A percentile compares a stretch with the other conserved stretches of the same genome.
Evolutionary conservation across 768 basidiomycete genomes (phyloP).

Genomic region (Mrakia hoshinonis): DNA sequence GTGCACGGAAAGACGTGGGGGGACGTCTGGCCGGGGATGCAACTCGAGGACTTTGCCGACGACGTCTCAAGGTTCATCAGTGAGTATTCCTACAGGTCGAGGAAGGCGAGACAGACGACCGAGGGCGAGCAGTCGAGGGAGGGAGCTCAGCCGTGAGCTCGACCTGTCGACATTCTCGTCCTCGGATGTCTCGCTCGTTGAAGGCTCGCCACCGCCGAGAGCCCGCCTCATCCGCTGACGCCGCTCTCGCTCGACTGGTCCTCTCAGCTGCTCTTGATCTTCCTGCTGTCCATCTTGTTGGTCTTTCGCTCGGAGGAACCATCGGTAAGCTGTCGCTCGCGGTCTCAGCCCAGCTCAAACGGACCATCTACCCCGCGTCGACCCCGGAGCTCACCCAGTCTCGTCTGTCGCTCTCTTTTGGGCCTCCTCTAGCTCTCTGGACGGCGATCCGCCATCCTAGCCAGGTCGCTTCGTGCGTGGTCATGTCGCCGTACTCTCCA

Average conservation of each 20-base stretch:
- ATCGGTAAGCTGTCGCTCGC: background rate
- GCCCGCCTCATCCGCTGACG: background rate
- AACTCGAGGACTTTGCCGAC: background rate
- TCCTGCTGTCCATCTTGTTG: constrained; percentile 5
- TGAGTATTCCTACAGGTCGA: no score
- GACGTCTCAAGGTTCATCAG: constrained; percentile 1
- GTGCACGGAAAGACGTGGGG: constrained; percentile 2
- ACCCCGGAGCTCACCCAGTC: background rate
- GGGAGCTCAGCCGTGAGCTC: constrained; percentile 13
- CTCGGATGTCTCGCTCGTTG: background rate
- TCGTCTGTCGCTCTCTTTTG: background rate
- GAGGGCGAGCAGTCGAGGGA: no score
- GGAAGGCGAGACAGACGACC: no score
- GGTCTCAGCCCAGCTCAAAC: background rate
- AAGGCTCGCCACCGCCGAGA: no score
- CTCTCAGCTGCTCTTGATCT: constrained; percentile 2
- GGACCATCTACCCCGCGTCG: background rate
- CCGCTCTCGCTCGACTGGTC: background rate
- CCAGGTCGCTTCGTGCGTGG: background rate
- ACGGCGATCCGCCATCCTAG: background rate
- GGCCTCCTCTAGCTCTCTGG: constrained; percentile 11
- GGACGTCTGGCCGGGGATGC: background rate
- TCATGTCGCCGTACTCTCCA: background rate
- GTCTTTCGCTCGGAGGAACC: constrained; percentile 4
- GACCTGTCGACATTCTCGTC: background rate